Base-by-base conservation (phyloP, 2,329 filamentous ascomycete genomes). In the Arthrobotrys entomopaga region DNA sequence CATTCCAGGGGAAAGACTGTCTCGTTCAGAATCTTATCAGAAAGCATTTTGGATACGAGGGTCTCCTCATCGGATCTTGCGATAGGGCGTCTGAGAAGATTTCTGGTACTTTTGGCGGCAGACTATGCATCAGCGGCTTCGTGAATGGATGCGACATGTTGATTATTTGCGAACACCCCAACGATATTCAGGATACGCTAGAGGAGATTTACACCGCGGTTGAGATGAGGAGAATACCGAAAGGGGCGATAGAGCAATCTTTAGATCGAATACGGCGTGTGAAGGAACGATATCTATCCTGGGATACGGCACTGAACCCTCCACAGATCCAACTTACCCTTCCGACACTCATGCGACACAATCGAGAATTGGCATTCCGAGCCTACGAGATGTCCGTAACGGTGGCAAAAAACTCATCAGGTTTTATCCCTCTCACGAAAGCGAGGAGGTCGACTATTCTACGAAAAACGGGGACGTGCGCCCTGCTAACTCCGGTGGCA, bases 351-450 rank as follows among this genome's bases (percentile, higher is more conserved):
- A 87, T 97, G 61, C 93, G 97, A 78, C 87, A 88, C 10, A 94
- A 98, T 80, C 89, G 91, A 8, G 87, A 87, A 4, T 85, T 98
- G 3, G 97, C 94, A 0, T 91, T 89, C 0, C 90, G 87, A 79
- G 93, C 93, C 1, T 99, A 98, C 81, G 93, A 96, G 79, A 90
- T 88, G 77, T 97, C 94, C 0, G 96, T 98, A 73, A 95, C 93
- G 0, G 90, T 99, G 22, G 92, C 98, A 54, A 86, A 93, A 67
- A 94, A 99, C 80, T 94, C 92, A 80, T 91, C 94, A 75, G 89
- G 91, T 71, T 83, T 96, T 1, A 84, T 99, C 2, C 95, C 95
- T 90, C 91, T 69, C 60, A 65, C 43, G 56, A 77, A 63, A 72
- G 72, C 48, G 49, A 64, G 49, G 34, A 54, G 20, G 69, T 56